These are phyloP conservation scores for Dryadomyces quercus-mongolicae DNA, from an alignment of 2,329 filamentous ascomycete species.

Conservation along the genomic window DNA sequence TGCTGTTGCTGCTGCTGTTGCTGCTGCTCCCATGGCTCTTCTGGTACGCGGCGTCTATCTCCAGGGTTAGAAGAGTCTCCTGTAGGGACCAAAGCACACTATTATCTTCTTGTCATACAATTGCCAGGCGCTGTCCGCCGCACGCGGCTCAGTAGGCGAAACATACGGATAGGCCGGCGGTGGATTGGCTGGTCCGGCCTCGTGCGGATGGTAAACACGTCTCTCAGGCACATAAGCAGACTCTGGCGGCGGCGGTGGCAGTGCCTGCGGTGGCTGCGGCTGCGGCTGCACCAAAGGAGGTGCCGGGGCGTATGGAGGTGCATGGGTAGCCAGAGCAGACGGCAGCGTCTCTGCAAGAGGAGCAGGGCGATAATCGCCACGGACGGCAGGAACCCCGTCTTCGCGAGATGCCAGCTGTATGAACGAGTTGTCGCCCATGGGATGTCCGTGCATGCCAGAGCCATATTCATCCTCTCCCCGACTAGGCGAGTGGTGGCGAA, in stretches of 20 bases:
- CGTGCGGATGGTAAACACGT: neutral
- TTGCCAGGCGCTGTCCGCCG: neutral
- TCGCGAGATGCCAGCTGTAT: neutral
- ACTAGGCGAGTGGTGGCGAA: neutral
- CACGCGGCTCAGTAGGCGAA: neutral
- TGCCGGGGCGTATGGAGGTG: neutral
- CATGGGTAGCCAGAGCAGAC: neutral
- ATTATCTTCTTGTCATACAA: neutral
- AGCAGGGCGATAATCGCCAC: neutral
- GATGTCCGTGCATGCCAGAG: conserved; percentile 2
- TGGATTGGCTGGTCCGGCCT: neutral
- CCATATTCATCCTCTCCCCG: neutral
- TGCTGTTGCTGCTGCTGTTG: too few relatives aligned
- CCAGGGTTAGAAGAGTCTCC: neutral
- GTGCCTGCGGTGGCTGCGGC: neutral
- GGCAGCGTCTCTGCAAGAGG: neutral
- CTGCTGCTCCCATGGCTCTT: neutral
- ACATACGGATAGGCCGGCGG: neutral
- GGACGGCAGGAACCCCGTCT: neutral
- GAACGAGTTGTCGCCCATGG: neutral
- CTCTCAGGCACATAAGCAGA: neutral
- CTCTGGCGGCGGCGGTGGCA: too few relatives aligned
- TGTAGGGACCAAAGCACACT: neutral
- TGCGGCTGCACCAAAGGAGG: neutral
- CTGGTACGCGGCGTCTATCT: neutral